These are phyloP conservation scores for Spathaspora girioi DNA, from an alignment of 805 yeast species.

Conservation along the genomic window DNA sequence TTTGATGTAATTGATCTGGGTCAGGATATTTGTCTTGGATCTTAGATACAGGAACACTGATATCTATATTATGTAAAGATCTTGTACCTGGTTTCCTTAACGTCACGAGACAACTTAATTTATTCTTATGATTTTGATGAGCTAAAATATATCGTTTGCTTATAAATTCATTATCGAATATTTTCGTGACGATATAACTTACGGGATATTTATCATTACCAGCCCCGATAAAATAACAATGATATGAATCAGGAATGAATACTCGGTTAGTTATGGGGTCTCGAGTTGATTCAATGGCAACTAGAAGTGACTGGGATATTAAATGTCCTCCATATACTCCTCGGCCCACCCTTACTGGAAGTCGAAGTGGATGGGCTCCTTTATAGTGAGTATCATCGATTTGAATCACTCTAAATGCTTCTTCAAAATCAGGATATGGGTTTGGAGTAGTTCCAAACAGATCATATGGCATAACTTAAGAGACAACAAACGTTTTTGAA, in stretches of 20 bases:
- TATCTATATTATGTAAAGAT: slow-evolving; percentile 3
- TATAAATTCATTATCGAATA: slow-evolving; percentile 52
- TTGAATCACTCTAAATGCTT: slow-evolving; percentile 25
- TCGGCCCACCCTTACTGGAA: slow-evolving; percentile 45
- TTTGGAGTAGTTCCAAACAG: not conserved
- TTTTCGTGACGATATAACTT: slow-evolving; percentile 48
- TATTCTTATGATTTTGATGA: slow-evolving; percentile 48
- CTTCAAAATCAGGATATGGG: slow-evolving; percentile 23
- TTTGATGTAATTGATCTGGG: slow-evolving; percentile 20
- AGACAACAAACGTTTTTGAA: not conserved
- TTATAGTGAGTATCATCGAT: slow-evolving; percentile 22
- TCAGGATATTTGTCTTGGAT: slow-evolving; percentile 22
- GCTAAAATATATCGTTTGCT: slow-evolving; percentile 53
- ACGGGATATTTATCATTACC: slow-evolving; percentile 47
- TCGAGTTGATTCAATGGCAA: slow-evolving; percentile 49
- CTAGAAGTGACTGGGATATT: slow-evolving; percentile 61
- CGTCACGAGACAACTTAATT: slow-evolving; percentile 51
- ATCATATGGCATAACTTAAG: not conserved
- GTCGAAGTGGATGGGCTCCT: slow-evolving; percentile 32
- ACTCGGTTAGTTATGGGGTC: slow-evolving; percentile 8
- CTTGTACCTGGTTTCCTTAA: slow-evolving; percentile 21
- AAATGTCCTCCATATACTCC: slow-evolving; percentile 73
- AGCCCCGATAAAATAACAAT: slow-evolving; percentile 56
- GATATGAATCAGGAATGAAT: slow-evolving; percentile 56
- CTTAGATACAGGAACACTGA: slow-evolving; percentile 14